These are phyloP conservation scores for Vararia minispora DNA, from an alignment of 768 basidiomycete genomes.

Conservation along the genomic window DNA sequence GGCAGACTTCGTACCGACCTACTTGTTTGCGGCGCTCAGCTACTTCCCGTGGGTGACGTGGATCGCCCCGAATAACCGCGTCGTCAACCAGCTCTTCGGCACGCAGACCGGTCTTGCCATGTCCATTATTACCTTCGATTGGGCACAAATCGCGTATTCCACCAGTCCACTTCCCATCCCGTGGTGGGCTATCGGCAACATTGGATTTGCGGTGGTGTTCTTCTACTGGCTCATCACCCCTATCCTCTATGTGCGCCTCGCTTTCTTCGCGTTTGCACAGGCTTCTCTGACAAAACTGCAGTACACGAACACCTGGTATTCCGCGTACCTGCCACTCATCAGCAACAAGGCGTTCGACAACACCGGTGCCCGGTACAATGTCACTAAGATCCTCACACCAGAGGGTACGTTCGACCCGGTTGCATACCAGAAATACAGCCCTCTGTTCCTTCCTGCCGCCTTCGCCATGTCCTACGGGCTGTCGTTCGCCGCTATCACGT, in stretches of 20 bases:
- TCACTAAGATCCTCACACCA: constrained; percentile 40
- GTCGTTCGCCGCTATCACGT: constrained; percentile 71
- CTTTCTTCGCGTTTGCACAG: constrained; percentile 1
- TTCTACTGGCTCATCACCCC: constrained; percentile 65
- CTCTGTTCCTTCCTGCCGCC: constrained; percentile 51
- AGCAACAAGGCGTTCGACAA: constrained; percentile 60
- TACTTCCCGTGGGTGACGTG: constrained; percentile 40
- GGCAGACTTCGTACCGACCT: constrained; percentile 4
- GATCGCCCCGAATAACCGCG: constrained; percentile 62
- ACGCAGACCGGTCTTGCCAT: constrained; percentile 35
- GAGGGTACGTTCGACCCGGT: constrained; percentile 45
- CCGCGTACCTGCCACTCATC: constrained; percentile 34
- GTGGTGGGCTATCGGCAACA: constrained; percentile 76
- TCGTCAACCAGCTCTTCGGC: constrained; percentile 70
- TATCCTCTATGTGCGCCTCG: constrained; percentile 31
- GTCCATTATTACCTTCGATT: constrained; percentile 73
- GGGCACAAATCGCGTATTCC: constrained; percentile 65
- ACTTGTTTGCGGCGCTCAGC: constrained; percentile 18
- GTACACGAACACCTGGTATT: constrained; percentile 51
- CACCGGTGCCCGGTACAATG: constrained; percentile 44
- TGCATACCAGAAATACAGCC: constrained; percentile 46
- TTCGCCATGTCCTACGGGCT: constrained; percentile 73
- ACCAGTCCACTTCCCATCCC: constrained; percentile 67
- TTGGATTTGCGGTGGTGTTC: constrained; percentile 48
- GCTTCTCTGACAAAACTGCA: constrained; percentile 11